Evolutionary conservation across 345 rosid genomes (phyloP), one percentile per base, ranked within the genome.

Genomic region (Turnera subulata): DNA sequence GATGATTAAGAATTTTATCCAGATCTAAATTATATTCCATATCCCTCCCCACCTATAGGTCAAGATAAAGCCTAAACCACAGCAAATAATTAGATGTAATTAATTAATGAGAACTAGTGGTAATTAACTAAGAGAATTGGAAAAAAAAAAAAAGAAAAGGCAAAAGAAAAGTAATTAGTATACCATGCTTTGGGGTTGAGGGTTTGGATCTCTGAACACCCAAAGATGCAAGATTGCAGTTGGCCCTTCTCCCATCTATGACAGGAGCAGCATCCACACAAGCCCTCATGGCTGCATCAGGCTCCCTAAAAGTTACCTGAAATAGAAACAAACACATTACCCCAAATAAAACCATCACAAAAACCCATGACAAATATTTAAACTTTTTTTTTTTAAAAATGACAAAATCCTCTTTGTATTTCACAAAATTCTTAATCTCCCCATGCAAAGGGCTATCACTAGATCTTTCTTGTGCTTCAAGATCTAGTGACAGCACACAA

Each of bases 191-290:
- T 18, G 93, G 96, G 47, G 96, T 88, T 52, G 98, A 86, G 60
- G 98, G 96, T 73, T 91, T 88, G 66, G 96, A 91, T 91, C 95
- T 88, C 70, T 91, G 98, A 65, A 83, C 81, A 67, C 98, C 98
- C 69, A 92, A 70, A 58, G 88, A 91, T 15, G 95, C 98, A 61
- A 92, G 95, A 69, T 92, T 92, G 73, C 98, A 92, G 55, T 89
- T 92, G 20, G 98, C 96, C 73, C 95, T 86, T 71, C 98, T 84
- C 42, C 98, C 98, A 69, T 92, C 98, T 29, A 92, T 92, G 62
- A 92, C 96, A 3, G 98, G 96, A 64, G 95, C 81, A 55, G 96
- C 87, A 78, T 92, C 95, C 24, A 80, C 84, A 61, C 98, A 92
- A 18, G 98, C 96, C 58, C 82, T 84, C 84, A 82, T 86, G 55